Evolutionary conservation across 2,329 filamentous ascomycete species (phyloP).

Genomic region (Aspergillus candidus): DNA sequence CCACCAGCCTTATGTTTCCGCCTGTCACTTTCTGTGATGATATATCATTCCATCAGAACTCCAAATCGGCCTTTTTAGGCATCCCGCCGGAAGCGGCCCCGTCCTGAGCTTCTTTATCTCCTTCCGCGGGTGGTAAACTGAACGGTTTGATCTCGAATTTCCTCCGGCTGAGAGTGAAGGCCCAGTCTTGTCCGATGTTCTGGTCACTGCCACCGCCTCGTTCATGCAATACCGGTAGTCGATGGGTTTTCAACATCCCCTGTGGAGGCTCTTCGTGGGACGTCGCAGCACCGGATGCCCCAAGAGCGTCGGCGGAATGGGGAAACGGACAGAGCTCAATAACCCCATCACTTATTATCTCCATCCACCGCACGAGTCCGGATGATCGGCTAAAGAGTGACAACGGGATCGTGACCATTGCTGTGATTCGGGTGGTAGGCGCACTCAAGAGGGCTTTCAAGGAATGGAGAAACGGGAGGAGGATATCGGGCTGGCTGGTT

Average conservation of each 20-base stretch:
- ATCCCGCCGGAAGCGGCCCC: conserved; percentile 40
- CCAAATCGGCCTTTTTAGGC: conserved; percentile 62
- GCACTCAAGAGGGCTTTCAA: conserved; percentile 69
- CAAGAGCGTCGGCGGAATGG: conserved; percentile 48
- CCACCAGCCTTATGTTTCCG: neutral
- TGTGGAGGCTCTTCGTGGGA: conserved; percentile 70
- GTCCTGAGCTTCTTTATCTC: conserved; percentile 59
- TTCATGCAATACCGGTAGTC: conserved; percentile 78
- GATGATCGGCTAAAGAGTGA: conserved; percentile 70
- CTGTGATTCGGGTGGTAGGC: conserved; percentile 59
- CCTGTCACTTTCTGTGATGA: conserved; percentile 4
- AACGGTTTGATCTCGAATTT: conserved; percentile 84
- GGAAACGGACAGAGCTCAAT: conserved; percentile 74
- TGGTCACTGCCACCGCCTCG: conserved; percentile 72
- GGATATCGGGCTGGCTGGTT: conserved; percentile 61
- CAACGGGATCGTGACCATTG: conserved; percentile 70
- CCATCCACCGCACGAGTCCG: conserved; percentile 78
- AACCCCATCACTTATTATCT: conserved; percentile 77
- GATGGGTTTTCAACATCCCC: conserved; percentile 77
- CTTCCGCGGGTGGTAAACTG: conserved; percentile 79
- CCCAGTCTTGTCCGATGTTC: conserved; percentile 74
- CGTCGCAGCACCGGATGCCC: conserved; percentile 50
- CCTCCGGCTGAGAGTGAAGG: conserved; percentile 78
- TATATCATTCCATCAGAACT: conserved; percentile 52
- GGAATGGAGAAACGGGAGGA: conserved; percentile 75